Base-by-base conservation (phyloP, 176 grass and related monocot genomes). In the Avena atlantica region DNA sequence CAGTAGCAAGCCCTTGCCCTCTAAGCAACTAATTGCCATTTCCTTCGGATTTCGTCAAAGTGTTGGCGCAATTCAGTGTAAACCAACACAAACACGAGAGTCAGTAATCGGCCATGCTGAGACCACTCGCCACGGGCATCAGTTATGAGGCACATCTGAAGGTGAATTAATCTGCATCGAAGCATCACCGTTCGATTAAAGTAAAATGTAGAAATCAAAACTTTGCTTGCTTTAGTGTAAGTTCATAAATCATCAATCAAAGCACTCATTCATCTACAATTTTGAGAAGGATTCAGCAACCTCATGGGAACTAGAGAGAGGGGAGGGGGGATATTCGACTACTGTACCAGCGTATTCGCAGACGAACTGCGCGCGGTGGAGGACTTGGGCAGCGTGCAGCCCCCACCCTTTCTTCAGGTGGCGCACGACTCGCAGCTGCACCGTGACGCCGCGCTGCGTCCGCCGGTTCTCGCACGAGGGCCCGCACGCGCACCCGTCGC, bases 281-380 rank as follows among this genome's bases (percentile, higher is more conserved):
- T 77, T 29, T 36, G 17, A 19, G 14, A 24, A 85, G 44, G 61
- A 88, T 24, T 2, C 16, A 83, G 16, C 56, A 89, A 45, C 2
- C 4, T 29, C 56, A 77, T 27, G 3, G 20, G 66, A 42, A 62
- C 25, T 17, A 81, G 27, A 78, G 17, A 77, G 9, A 14, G 8
- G 31, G 2, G 20, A 25, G 25, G 25, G 25, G 25, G 25, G 25
- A 25, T 74, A 14, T 52, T 69, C 3, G 37, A 1, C 5, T 20
- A 9, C 44, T 66, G 71, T 91, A 98, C 92, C 93, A 21, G 92
- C 90, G 76, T 96, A 98, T 63, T 98, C 96, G 72, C 90, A 98
- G 49, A 98, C 79, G 58, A 98, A 98, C 75, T 85, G 78, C 56
- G 72, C 72, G 16, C 85, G 24, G 31, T 3, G 11, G 36, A 98